Base-by-base conservation (phyloP, 2,329 filamentous ascomycete genomes). In the Fusarium odoratissimum region DNA sequence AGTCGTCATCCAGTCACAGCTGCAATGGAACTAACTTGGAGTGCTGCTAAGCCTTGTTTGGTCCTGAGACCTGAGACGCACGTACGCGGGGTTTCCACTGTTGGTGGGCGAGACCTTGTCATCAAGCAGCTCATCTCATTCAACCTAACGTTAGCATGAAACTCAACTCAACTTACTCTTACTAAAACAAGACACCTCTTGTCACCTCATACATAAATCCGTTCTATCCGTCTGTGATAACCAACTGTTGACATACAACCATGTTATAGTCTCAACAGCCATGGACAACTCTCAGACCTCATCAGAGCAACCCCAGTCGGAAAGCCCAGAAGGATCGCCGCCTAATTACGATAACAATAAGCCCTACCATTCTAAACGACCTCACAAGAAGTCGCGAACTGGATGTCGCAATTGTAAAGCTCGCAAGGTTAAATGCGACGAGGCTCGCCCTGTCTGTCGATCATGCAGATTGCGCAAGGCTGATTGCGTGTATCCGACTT, bases 341-440 rank as follows among this genome's bases (percentile, higher is more conserved):
- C 51, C 71, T 49, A 37, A 61, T 28, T 49, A 37, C 33, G 59
- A 74, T 31, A 72, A 62, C 41, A 54, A 74, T 31, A 73, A 62
- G 75, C 77, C 79, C 6, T 83, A 81, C 56, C 80, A 83, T 67
- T 61, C 80, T 31, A 90, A 89, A 76, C 83, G 87, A 16, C 86
- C 87, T 52, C 88, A 90, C 77, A 86, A 82, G 71, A 90, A 90
- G 78, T 88, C 87, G 3, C 81, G 87, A 35, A 80, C 82, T 5
- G 88, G 87, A 10, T 90, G 88, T 73, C 81, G 80, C 68, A 87
- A 85, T 74, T 90, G 88, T 82, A 90, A 89, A 79, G 77, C 79
- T 21, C 84, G 88, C 38, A 74, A 74, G 64, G 71, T 74, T 17
- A 74, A 74, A 79, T 89, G 87, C 78, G 85, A 88, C 67, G 87